A percentile compares a stretch with the other conserved stretches of the same genome.
These are phyloP conservation scores for Solanum gracilifrons DNA, from an alignment of 257 asterid species.

Conservation along the genomic window DNA sequence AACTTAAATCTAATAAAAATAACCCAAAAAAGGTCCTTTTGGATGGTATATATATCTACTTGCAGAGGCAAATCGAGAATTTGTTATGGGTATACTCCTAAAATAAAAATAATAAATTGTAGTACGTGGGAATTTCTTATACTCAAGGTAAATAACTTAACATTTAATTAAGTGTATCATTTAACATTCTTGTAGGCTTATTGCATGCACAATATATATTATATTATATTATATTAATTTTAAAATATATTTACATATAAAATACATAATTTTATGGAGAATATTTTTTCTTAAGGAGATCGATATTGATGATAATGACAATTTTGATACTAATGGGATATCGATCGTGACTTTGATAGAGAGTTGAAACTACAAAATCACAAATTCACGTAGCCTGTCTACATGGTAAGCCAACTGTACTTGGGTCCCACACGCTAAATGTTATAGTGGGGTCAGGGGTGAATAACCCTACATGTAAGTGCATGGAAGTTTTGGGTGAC, in stretches of 20 bases:
- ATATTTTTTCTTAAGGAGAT: no score
- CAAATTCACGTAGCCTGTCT: background rate
- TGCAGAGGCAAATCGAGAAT: no score
- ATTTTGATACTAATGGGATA: no score
- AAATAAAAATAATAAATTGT: no score
- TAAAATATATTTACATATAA: no score
- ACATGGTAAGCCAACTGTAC: background rate
- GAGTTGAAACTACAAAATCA: background rate
- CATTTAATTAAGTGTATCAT: background rate
- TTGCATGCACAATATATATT: background rate
- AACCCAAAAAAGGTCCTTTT: background rate
- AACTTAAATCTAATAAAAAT: no score
- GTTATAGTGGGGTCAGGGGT: background rate
- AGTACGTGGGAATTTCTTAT: accelerated
- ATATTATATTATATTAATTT: no score
- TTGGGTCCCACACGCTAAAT: background rate
- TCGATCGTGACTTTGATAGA: background rate
- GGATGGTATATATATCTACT: background rate
- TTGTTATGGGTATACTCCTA: no score
- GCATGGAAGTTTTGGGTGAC: background rate
- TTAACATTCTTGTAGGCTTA: no score
- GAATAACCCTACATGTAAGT: background rate
- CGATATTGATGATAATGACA: background rate
- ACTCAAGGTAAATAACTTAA: no score
- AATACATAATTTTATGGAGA: no score